Evolutionary conservation across 495 filamentous ascomycete genomes (phyloP).

Genomic region (Ascodesmis nigricans): DNA sequence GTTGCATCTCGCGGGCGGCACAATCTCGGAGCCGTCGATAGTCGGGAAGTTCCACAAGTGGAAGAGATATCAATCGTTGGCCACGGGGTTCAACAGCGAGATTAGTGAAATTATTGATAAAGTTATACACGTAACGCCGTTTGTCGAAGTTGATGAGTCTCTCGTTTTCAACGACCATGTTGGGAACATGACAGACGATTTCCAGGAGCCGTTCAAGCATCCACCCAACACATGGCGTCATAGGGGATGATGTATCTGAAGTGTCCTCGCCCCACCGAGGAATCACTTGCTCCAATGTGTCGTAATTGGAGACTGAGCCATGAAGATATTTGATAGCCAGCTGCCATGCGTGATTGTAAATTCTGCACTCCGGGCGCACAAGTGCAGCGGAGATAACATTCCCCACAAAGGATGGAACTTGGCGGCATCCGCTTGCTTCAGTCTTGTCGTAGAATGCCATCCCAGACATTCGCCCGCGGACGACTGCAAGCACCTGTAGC

Average conservation of each 20-base stretch:
- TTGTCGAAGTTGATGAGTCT: constrained; percentile 24
- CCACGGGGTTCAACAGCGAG: background rate
- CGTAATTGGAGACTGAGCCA: constrained; percentile 11
- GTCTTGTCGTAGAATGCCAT: constrained; percentile 22
- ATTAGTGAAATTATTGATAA: constrained; percentile 23
- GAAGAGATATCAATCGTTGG: background rate
- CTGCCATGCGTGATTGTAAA: constrained; percentile 19
- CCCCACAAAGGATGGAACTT: constrained; percentile 22
- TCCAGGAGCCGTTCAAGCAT: constrained; percentile 22
- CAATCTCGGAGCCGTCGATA: constrained; percentile 16
- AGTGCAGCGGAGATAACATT: constrained; percentile 20
- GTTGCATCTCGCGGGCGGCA: constrained; percentile 19
- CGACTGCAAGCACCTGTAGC: constrained; percentile 19
- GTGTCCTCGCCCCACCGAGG: too few relatives aligned
- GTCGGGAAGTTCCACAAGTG: constrained; percentile 7
- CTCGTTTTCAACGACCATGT: constrained; percentile 24
- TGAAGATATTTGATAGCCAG: constrained; percentile 12
- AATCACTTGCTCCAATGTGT: constrained; percentile 21
- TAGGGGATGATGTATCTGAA: constrained; percentile 11
- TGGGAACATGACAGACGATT: constrained; percentile 23
- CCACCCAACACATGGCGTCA: constrained; percentile 23
- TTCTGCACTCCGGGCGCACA: constrained; percentile 20
- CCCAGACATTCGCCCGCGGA: constrained; percentile 21
- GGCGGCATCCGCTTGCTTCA: constrained; percentile 16
- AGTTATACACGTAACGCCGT: constrained; percentile 23